phyloP scores from a whole-genome alignment of 2,329 filamentous ascomycete genomes.

The Aspergillus uvarum region DNA sequence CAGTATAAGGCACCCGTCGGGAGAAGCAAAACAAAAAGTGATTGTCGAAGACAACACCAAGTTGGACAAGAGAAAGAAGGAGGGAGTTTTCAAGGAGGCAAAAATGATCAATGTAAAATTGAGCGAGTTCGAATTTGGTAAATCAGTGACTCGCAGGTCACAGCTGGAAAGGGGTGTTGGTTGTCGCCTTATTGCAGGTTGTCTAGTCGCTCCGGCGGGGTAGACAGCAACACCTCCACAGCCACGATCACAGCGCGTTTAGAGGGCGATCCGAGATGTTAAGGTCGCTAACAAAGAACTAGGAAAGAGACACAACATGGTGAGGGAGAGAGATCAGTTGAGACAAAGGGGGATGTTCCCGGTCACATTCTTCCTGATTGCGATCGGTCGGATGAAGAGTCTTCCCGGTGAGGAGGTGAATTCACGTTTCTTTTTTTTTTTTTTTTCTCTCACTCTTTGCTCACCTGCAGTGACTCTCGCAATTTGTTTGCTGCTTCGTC shows the following conservation, averaged over 20 bases:
- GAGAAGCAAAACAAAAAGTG: neutral
- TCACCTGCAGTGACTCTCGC: neutral
- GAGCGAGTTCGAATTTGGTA: neutral
- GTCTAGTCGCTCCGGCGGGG: neutral
- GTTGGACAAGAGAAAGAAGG: neutral
- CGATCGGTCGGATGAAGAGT: conserved; percentile 3
- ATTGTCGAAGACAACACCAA: neutral
- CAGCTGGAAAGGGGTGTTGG: neutral
- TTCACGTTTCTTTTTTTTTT: neutral
- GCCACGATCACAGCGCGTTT: neutral
- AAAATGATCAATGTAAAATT: neutral
- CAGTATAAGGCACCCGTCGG: neutral
- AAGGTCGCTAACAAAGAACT: neutral
- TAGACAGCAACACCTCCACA: neutral
- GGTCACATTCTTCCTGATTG: neutral
- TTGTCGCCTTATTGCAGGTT: neutral
- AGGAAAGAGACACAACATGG: neutral
- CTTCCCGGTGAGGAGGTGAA: neutral
- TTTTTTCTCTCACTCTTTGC: neutral
- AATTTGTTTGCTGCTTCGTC: neutral
- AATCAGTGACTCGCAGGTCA: neutral
- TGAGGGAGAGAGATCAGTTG: neutral
- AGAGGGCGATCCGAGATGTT: neutral
- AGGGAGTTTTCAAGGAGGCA: neutral
- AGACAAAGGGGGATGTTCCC: neutral